Evolutionary conservation across 2,329 filamentous ascomycete species (phyloP), one percentile per base, ranked within the genome.

Genomic region (Hirsutella minnesotensis): DNA sequence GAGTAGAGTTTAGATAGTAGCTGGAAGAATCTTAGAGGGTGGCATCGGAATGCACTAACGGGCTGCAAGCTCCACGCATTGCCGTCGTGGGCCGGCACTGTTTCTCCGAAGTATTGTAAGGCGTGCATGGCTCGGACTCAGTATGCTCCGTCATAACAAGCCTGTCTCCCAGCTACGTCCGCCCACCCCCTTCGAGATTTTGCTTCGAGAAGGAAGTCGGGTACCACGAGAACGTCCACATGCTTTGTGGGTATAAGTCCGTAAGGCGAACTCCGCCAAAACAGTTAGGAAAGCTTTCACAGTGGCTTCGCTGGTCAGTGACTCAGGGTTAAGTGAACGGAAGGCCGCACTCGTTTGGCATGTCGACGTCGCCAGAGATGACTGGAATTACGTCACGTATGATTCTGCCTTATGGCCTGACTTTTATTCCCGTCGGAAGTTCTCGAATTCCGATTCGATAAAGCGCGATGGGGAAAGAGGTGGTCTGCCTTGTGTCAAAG

Each of bases 181-280:
- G 40, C 9, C 34, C 46, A 52, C 4, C 59, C 59, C 43, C 59
- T 43, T 9, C 58, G 61, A 1, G 58, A 60, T 46, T 68, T 68
- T 0, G 50, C 58, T 40, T 61, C 61, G 1, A 68, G 18, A 44
- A 69, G 69, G 44, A 68, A 64, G 50, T 69, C 68, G 3, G 63
- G 64, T 27, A 49, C 54, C 7, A 61, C 45, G 0, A 61, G 62
- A 19, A 38, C 21, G 20, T 16, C 12, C 2, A 22, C 9, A 34
- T 42, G 33, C 9, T 44, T 31, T 20, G 38, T 38, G 19, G 42
- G 42, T 9, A 45, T n/a, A 29, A 41, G n/a, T 35, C n/a, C 9
- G 5, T 2, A 21, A 15, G 18, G 35, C 20, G 3, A 4, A 10
- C 27, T 15, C 38, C 27, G 18, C 21, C 38, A 12, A 33, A 40